phyloP scores from a whole-genome alignment of 2,329 filamentous ascomycete species.

The Beauveria rudraprayagi region DNA sequence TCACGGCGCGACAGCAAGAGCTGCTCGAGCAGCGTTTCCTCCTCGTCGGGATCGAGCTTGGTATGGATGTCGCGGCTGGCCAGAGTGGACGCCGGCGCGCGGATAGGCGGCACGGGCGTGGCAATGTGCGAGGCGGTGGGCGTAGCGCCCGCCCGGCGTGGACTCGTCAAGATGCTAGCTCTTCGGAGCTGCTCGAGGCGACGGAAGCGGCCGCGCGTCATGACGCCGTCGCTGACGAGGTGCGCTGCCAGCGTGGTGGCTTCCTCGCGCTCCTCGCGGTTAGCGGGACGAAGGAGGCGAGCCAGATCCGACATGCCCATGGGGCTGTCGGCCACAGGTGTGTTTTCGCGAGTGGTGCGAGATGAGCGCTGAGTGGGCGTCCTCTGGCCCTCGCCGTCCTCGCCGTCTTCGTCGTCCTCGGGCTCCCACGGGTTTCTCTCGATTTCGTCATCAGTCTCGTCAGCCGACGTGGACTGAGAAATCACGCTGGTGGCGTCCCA shows the following conservation, averaged over 20 bases:
- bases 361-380: slow-evolving; percentile 68
- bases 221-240: slow-evolving; percentile 58
- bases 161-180: slow-evolving; percentile 47
- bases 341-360: slow-evolving; percentile 38
- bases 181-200: slow-evolving; percentile 61
- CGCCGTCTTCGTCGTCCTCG: slow-evolving; percentile 31
- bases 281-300: slow-evolving; percentile 72
- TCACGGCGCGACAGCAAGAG: slow-evolving; percentile 47
- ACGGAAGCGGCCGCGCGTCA: slow-evolving; percentile 75
- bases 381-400: slow-evolving; percentile 47
- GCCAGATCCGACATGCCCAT: slow-evolving; percentile 65
- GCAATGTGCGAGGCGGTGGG: slow-evolving; percentile 12
- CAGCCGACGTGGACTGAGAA: slow-evolving; percentile 37
- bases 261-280: slow-evolving; percentile 69
- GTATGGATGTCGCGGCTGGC: slow-evolving; percentile 14
- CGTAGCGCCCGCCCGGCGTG: slow-evolving; percentile 17
- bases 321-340: slow-evolving; percentile 52
- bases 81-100: neutral
- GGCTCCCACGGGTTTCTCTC: slow-evolving; percentile 24
- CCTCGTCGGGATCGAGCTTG: slow-evolving; percentile 48
- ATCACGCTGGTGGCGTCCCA: slow-evolving; percentile 75
- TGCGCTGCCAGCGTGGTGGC: slow-evolving; percentile 76
- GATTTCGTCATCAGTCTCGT: slow-evolving; percentile 21
- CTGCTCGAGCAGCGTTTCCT: slow-evolving; percentile 53
- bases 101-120: neutral